Evolutionary conservation across 2,329 filamentous ascomycete species (phyloP), one percentile per base, ranked within the genome.

Genomic region (Beauveria sp.): DNA sequence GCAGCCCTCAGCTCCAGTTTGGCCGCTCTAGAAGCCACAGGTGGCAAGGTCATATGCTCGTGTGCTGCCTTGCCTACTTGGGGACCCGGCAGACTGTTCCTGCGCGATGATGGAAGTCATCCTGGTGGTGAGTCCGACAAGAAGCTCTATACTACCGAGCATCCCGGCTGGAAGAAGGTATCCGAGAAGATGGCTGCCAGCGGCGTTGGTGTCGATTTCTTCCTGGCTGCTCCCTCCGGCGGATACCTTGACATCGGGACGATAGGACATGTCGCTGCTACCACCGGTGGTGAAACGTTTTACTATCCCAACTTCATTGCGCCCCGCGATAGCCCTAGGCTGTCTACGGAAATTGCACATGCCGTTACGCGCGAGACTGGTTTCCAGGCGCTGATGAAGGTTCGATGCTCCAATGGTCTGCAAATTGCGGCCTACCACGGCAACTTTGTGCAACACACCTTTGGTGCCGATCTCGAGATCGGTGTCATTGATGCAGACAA

Each of bases 261-360:
- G 3, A 89, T 98, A 67, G 90, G 93, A 48, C 89, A 96, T 73
- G 84, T 96, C 24, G 85, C 95, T 38, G 87, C 91, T 48, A 87
- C 89, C 34, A 96, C 91, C n/a, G 95, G 95, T 62, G 95, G 95
- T 65, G 95, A 99, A 74, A 90, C 88, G 0, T 99, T 93, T 76
- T 97, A 96, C 76, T 99, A 96, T 72, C 93, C 95, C 51, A 99
- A 98, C 74, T 99, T 96, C 77, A 87, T 96, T 63, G 86, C 89
- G 8, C 90, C 90, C 8, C 86, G 95, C 43, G 95, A 99, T 74
- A 86, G 88, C 49, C 81, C 90, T 61, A 96, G 93, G 77, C 77
- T 99, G 45, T 88, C 88, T 2, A 84, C 88, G 53, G 95, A 99
- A 76, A 86, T 99, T 66, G 85, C 87, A 67, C 93, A 97, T 70